Conservation (phyloP, 2,329 filamentous ascomycete species). For the Talaromyces amestolkiae region DNA sequence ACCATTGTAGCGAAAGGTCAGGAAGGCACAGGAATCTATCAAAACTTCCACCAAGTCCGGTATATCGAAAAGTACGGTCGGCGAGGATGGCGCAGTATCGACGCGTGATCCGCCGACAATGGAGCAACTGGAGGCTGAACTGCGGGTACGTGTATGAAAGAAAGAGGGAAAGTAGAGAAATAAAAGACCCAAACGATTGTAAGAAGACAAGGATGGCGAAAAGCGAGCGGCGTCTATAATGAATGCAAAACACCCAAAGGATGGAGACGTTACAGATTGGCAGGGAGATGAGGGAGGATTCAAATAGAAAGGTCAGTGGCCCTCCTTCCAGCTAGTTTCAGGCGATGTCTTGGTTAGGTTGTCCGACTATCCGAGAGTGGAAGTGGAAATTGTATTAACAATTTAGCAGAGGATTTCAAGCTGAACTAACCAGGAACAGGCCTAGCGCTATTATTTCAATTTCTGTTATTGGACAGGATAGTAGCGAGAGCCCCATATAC, state of each 20-base stretch:
- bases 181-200: background rate
- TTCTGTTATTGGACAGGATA: background rate
- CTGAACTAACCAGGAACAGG: slow-evolving; percentile 8
- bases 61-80: background rate
- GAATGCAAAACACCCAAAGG: slow-evolving; percentile 7
- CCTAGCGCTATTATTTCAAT: background rate
- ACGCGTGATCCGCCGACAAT: background rate
- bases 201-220: slow-evolving; percentile 1
- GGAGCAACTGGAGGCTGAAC: background rate
- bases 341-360: background rate
- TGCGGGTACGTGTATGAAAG: background rate
- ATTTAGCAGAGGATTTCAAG: background rate
- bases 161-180: background rate
- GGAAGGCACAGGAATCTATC: background rate
- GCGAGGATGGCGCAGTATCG: background rate
- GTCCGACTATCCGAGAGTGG: background rate
- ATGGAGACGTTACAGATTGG: slow-evolving; percentile 3
- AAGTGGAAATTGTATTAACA: background rate
- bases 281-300: background rate
- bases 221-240: slow-evolving; percentile 17
- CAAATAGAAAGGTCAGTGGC: background rate
- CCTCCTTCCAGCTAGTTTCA: slow-evolving; percentile 5
- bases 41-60: background rate
- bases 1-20: slow-evolving; percentile 31
- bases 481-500: background rate